A percentile compares a stretch with the other conserved stretches of the same genome.
phyloP scores from a whole-genome alignment of 2,329 filamentous ascomycete genomes.

The Fusarium duplospermum region DNA sequence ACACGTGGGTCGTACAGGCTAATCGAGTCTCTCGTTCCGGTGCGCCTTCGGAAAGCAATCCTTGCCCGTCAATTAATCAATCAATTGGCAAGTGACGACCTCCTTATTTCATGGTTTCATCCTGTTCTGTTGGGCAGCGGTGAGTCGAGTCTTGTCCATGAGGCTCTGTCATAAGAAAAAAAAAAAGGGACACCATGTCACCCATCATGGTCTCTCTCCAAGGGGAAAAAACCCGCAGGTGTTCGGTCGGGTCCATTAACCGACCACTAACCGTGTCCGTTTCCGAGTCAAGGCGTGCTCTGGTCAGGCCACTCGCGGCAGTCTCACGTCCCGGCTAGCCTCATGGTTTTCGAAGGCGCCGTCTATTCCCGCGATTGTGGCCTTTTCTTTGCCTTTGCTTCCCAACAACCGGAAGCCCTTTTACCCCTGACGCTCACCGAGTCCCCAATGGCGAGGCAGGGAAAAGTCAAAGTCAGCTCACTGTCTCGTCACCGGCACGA shows the following conservation, averaged over 20 bases:
- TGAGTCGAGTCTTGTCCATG: slow-evolving; percentile 13
- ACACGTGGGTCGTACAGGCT: slow-evolving; percentile 34
- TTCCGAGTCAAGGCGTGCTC: slow-evolving; percentile 7
- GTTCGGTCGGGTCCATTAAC: slow-evolving; percentile 4
- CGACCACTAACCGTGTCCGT: slow-evolving; percentile 9
- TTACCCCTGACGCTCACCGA: neutral
- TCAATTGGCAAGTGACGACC: neutral
- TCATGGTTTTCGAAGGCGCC: neutral
- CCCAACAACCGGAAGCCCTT: slow-evolving; percentile 17
- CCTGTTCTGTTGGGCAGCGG: slow-evolving; percentile 10
- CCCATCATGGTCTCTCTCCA: neutral
- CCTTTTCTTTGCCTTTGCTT: neutral
- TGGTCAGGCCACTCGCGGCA: slow-evolving; percentile 27
- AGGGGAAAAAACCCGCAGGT: slow-evolving; percentile 16
- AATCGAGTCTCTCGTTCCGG: slow-evolving; percentile 14
- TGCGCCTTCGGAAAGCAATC: neutral
- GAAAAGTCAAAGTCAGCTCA: slow-evolving; percentile 10
- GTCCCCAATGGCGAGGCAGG: slow-evolving; percentile 9
- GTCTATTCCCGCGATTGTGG: slow-evolving; percentile 31
- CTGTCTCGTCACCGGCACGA: neutral
- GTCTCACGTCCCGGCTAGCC: neutral
- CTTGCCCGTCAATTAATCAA: slow-evolving; percentile 1
- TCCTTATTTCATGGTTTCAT: neutral
- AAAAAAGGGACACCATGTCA: neutral
- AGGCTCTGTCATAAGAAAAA: slow-evolving; percentile 22